Evolutionary conservation across 1,139 yeast species (phyloP).

Genomic region (Debaryomycetaceae sp.): DNA sequence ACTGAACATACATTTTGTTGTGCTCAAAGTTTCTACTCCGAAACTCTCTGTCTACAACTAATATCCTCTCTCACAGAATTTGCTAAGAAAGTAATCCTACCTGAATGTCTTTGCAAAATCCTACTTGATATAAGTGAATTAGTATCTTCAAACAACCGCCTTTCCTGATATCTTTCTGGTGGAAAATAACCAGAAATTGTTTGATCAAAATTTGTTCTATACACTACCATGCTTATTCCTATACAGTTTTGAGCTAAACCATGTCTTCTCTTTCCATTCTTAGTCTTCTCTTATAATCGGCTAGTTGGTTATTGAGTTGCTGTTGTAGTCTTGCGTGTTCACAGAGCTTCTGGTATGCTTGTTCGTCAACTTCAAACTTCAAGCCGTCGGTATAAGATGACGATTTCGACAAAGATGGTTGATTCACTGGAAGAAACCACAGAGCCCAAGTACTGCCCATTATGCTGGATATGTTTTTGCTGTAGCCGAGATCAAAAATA

Average conservation of each 20-base stretch:
- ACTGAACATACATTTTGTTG: constrained; percentile 34
- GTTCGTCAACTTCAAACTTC: constrained; percentile 46
- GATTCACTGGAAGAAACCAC: constrained; percentile 69
- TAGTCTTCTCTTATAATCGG: constrained; percentile 22
- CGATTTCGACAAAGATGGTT: constrained; percentile 18
- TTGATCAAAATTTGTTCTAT: not conserved
- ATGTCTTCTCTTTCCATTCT: constrained; percentile 14
- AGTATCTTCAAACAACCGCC: not conserved
- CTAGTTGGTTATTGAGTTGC: constrained; percentile 45
- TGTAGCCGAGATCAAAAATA: constrained; percentile 69
- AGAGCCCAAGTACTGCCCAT: constrained; percentile 66
- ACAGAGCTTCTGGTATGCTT: constrained; percentile 36
- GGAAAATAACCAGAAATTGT: not conserved
- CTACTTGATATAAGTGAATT: not conserved
- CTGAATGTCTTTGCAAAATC: not conserved
- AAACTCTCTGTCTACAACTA: not conserved
- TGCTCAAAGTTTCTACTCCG: not conserved
- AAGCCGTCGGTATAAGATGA: constrained; percentile 46
- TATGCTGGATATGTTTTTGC: constrained; percentile 58
- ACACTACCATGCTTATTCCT: not conserved
- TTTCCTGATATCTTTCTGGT: not conserved
- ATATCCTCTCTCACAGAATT: too few species aligned
- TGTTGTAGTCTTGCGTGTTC: constrained; percentile 45
- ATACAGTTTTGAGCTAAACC: not conserved
- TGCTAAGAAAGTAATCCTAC: too few species aligned